Evolutionary conservation across 768 basidiomycete species (phyloP).

Genomic region (Pulveroboletus sp.): DNA sequence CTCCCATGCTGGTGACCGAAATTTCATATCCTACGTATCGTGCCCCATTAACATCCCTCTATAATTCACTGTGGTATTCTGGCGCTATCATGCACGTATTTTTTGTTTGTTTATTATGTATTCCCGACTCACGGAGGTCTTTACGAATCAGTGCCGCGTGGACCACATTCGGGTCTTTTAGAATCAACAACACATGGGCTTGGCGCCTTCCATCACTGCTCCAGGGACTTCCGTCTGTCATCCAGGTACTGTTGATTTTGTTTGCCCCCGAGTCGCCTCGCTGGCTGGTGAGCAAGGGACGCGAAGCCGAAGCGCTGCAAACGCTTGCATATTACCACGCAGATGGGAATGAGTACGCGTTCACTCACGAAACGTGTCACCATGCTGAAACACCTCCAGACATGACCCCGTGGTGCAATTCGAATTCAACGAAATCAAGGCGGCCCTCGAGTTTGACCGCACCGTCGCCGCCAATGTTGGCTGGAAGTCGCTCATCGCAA

Average conservation of each 20-base stretch:
- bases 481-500: constrained; percentile 66
- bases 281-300: constrained; percentile 76
- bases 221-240: constrained; percentile 66
- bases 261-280: constrained; percentile 82
- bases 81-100: constrained; percentile 66
- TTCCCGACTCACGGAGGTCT: not conserved
- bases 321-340: constrained; percentile 83
- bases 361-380: not conserved
- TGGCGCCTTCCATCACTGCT: constrained; percentile 81
- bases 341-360: constrained; percentile 57
- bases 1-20: constrained; percentile 82
- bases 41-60: constrained; percentile 70
- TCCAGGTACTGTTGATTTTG: constrained; percentile 65
- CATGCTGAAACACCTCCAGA: constrained; percentile 24
- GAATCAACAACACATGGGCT: constrained; percentile 63
- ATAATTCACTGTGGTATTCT: constrained; percentile 85
- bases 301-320: constrained; percentile 61
- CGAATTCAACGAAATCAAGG: constrained; percentile 80
- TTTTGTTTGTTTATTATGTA: not conserved
- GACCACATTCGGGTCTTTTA: constrained; percentile 77
- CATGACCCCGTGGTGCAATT: constrained; percentile 67
- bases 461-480: constrained; percentile 55
- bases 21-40: constrained; percentile 81
- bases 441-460: constrained; percentile 68
- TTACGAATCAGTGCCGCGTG: constrained; percentile 62